These are phyloP conservation scores for Klebsormidium nitens DNA, from an alignment of 139 green algal species.

Conservation along the genomic window DNA sequence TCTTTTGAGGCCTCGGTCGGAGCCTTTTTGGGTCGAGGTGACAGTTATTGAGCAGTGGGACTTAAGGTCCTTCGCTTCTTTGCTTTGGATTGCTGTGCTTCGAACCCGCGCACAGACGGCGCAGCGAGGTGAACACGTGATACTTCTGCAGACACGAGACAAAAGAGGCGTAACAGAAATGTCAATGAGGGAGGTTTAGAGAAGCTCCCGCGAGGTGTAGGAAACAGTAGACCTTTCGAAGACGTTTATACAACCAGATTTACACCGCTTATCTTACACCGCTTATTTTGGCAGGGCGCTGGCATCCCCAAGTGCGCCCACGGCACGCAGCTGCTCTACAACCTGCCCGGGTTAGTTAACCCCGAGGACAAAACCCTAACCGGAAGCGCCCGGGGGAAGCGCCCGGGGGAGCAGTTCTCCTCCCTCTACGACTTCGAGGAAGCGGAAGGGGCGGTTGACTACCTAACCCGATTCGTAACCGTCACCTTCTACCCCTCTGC, in stretches of 20 bases:
- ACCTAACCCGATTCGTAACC: background rate
- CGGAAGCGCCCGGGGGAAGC: background rate
- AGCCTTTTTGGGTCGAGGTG: background rate
- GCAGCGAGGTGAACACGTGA: no score
- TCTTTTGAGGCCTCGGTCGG: background rate
- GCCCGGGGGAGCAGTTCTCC: background rate
- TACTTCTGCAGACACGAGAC: no score
- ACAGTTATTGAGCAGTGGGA: background rate
- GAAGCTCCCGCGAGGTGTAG: no score
- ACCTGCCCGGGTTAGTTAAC: slow-evolving; percentile 1
- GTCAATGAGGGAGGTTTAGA: no score
- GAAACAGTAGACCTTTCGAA: no score
- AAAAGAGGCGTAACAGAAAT: no score
- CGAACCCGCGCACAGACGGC: no score
- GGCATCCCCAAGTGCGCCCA: background rate
- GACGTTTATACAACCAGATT: no score
- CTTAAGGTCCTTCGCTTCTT: no score
- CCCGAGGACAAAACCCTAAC: background rate
- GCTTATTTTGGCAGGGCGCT: slow-evolving; percentile 10
- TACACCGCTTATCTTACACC: no score
- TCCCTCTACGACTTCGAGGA: slow-evolving; percentile 11
- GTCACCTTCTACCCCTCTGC: background rate
- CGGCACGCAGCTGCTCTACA: slow-evolving; percentile 19
- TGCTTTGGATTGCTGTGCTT: no score
- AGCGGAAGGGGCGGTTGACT: background rate